phyloP scores from a whole-genome alignment of 192 early-diverging fungal species.

The Cetraspora pellucida region DNA sequence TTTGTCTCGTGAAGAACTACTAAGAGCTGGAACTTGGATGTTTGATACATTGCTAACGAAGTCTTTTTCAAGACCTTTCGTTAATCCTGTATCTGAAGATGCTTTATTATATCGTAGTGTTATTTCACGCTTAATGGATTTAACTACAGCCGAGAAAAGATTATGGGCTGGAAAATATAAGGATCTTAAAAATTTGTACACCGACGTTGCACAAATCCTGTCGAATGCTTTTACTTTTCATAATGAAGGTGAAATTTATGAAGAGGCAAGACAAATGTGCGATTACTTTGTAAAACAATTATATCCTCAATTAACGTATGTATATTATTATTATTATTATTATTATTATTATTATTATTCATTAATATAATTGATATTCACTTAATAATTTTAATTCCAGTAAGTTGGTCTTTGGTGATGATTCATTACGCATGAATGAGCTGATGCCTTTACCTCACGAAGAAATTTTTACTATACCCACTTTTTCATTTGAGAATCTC shows the following conservation, averaged over 20 bases:
- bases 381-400: not conserved
- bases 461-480: not conserved
- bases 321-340: not conserved
- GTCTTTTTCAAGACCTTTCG: not conserved
- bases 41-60: constrained; percentile 25
- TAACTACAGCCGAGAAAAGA: constrained; percentile 54
- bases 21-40: constrained; percentile 14
- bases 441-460: constrained; percentile 8
- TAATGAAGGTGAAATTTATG: not conserved
- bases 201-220: constrained; percentile 18
- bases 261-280: constrained; percentile 19
- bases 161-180: constrained; percentile 44
- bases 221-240: constrained; percentile 21
- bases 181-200: not conserved
- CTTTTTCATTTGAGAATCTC: not conserved
- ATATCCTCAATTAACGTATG: constrained; percentile 1
- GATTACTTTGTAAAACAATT: not conserved
- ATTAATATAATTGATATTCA: not conserved
- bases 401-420: not conserved
- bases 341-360: too few species aligned
- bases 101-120: constrained; percentile 42
- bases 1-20: constrained; percentile 9
- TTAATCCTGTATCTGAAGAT: constrained; percentile 4
- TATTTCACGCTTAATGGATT: constrained; percentile 56
- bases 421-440: not conserved